A percentile compares a stretch with the other conserved stretches of the same genome.
phyloP scores from a whole-genome alignment of 176 grass and related monocot genomes.

The Rhynchospora tenuis region DNA sequence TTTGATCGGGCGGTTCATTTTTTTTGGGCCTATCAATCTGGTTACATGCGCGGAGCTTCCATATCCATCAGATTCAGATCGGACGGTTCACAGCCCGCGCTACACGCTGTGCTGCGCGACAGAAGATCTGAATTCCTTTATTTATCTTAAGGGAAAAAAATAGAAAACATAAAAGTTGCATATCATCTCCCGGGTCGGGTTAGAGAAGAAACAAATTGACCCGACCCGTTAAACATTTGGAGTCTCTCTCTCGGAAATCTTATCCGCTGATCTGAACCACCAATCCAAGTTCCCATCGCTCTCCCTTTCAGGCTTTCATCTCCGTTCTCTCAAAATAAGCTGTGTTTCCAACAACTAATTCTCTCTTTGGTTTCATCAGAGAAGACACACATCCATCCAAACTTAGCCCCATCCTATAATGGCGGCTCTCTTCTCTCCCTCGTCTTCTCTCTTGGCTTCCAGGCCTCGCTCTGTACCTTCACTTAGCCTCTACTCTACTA shows the following conservation, averaged over 20 bases:
- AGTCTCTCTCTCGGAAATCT: slow-evolving; percentile 10
- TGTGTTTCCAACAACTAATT: background rate
- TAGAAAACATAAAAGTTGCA: background rate
- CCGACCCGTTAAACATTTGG: background rate
- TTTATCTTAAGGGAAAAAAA: too few species aligned
- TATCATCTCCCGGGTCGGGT: background rate
- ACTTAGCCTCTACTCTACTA: background rate
- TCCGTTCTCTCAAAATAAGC: background rate
- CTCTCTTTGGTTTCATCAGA: background rate
- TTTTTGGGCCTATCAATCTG: too few species aligned
- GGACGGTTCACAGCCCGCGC: too few species aligned
- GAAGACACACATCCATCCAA: background rate
- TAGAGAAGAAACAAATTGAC: background rate
- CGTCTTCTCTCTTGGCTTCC: slow-evolving; percentile 13
- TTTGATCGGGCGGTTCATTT: too few species aligned
- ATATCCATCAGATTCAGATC: too few species aligned
- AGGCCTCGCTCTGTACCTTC: slow-evolving; percentile 17
- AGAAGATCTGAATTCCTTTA: too few species aligned
- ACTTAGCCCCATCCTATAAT: slow-evolving; percentile 22
- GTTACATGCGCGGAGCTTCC: too few species aligned
- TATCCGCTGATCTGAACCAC: slow-evolving; percentile 22
- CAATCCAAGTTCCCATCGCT: background rate
- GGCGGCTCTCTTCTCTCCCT: slow-evolving; percentile 14
- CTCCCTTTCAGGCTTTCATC: background rate
- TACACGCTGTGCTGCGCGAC: too few species aligned